Evolutionary conservation across 257 asterid species (phyloP), one percentile per base, ranked within the genome.

Genomic region (Solanum piurae): DNA sequence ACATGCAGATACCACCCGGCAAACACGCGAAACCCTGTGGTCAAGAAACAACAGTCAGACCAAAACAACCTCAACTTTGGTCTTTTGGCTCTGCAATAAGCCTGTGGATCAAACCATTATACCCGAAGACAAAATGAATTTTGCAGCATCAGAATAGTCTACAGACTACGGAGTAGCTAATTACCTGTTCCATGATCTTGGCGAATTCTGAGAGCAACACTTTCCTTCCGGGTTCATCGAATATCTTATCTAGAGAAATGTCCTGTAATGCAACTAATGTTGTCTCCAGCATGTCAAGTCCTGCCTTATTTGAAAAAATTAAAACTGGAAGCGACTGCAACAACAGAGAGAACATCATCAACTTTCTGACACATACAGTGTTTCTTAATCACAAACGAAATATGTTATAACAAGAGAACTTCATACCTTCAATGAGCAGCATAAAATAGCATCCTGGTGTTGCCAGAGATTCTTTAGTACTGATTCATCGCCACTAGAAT

Each of bases 271-370:
- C 94, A 71, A 96, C 97, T 66, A 98, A 91, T 49, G 98, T 95
- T 0, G 99, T 98, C 95, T 98, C 99, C 52, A 98, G 94, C 99
- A 98, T 94, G 90, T 96, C 98, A 3, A 98, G 92, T 34, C 99
- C 99, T 0, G 98, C 95, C 91, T 98, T 98, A 91, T 98, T 98
- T 4, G 98, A 97, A 18, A 98, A 98, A 16, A 94, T 94, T 90
- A 96, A 93, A 83, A 94, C 95, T 2, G 99, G 99, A 7, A 89
- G 92, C 12, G 99, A 95, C 99, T 97, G 95, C 85, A 71, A 85
- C 38, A 82, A 40, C 72, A 62, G 75, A 64, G 14, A 88, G 46
- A 86, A 44, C 33, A 6, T 82, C 42, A 76, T n/a, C 60, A 49
- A 31, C 44, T 33, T 49, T 3, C 86, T 10, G 16, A 80, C 6